Base-by-base conservation (phyloP, 306 rosid species). In the Cucumis cinereus region DNA sequence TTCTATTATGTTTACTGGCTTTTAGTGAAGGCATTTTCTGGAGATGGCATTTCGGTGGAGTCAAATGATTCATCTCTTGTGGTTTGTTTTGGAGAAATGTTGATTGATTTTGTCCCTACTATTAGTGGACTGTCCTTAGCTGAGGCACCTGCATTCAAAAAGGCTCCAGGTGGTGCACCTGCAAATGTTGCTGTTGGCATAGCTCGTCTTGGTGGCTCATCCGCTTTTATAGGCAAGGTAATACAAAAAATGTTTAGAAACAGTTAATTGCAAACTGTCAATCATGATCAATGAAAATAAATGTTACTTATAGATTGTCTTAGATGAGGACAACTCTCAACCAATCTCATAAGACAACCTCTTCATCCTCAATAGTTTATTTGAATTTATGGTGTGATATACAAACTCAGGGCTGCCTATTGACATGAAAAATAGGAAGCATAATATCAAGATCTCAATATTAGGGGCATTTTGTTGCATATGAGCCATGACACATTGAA, bases 91-190 rank as follows among this genome's bases (percentile, higher is more conserved):
- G 98, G 97, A 61, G 98, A 94, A 89, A 78, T 94, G 94, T 90
- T 94, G 77, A 91, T 94, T 85, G 98, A 94, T 85, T 91, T 94
- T 30, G 98, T 94, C 79, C 98, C 98, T 58, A 91, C 95, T 33
- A 40, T 36, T 23, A 94, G 3, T 61, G 98, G 98, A 57, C 78
- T 94, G 76, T 87, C 98, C 76, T 84, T 94, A 88, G 92, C 97
- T 38, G 98, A 91, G 67, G 88, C 95, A 45, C 91, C 97, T 78
- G 98, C 95, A 4, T 94, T 91, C 81, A 86, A 94, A 78, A 94
- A 94, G 82, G 98, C 98, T 81, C 87, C 98, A 12, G 98, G 98
- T 26, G 98, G 98, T 71, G 98, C 97, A 74, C 98, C 97, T 80
- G 98, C 98, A 24, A 93, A 93, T 83, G 98, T 93, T 82, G 97